Base-by-base conservation (phyloP, 768 basidiomycete species). In the Lactarius indigo region DNA sequence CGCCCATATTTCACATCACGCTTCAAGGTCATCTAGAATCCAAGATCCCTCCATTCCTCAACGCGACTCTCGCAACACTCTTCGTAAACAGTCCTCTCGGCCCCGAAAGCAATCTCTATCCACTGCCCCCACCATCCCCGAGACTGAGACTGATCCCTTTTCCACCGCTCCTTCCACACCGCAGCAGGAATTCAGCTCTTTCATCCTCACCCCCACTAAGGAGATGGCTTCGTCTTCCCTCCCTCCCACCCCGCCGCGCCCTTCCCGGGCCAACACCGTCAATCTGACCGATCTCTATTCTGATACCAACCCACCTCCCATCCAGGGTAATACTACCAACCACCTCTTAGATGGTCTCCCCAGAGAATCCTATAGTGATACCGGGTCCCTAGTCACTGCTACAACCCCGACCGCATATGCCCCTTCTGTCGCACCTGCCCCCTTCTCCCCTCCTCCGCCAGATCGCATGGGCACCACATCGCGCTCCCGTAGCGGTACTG, bases 211-310 rank as follows among this genome's bases (percentile, higher is more conserved):
- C 44, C 61, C 68, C 58, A 61, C 71, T 71, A 74, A 72, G 71
- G 74, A 75, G 61, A 71, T 77, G 72, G 59, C 73, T 67, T 35
- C 65, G 41, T 73, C 75, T 44, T 70, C 67, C 56, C 65, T 78
- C 57, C 73, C 82, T 3, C 78, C 85, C 0, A 86, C 91, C 1
- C 92, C 92, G 10, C 87, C 89, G 2, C 84, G 92, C 54, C 92
- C 92, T 0, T 92, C 91, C 56, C 84, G 92, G 64, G 89, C 89
- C 66, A 94, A 94, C 76, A 94, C 92, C 5, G 89, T 88, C 39
- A 92, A 82, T 63, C 81, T 94, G 58, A 87, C 83, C 76, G 92
- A 94, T 78, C 78, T 93, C 72, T 88, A 88, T 75, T 79, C 85
- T 6, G 61, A 77, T 9, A 78, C 79, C 62, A 70, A 76, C 56